These are phyloP conservation scores for Lichtheimia corymbifera DNA, from an alignment of 371 early-diverging fungal species.

Conservation along the genomic window DNA sequence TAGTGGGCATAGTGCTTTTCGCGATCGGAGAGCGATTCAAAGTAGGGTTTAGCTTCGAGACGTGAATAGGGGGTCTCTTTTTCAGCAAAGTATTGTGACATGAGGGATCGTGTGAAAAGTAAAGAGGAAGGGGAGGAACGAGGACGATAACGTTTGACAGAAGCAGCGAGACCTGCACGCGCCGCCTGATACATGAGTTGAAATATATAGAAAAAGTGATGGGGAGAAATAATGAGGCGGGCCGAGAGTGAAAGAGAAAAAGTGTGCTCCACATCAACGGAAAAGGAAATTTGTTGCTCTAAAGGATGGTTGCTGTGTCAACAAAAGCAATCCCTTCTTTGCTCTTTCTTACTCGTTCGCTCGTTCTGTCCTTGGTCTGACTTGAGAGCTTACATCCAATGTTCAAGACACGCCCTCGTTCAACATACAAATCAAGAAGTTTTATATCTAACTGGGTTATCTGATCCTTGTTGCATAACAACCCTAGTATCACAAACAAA, in stretches of 20 bases:
- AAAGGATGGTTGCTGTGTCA: too few relatives aligned
- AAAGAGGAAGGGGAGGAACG: neutral
- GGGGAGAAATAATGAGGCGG: too few relatives aligned
- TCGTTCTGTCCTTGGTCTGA: too few relatives aligned
- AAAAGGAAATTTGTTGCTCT: constrained; percentile 4
- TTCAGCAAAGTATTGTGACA: constrained; percentile 49
- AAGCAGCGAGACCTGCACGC: neutral
- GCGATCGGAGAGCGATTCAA: constrained; percentile 45
- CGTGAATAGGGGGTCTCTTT: constrained; percentile 45
- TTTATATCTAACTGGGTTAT: too few relatives aligned
- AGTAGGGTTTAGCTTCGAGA: constrained; percentile 56
- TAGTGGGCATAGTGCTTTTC: constrained; percentile 66
- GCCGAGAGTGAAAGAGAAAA: neutral
- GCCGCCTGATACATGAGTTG: constrained; percentile 1
- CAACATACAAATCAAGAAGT: too few relatives aligned
- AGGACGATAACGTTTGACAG: neutral
- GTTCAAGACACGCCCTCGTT: too few relatives aligned
- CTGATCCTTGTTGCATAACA: too few relatives aligned
- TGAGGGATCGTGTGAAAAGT: neutral
- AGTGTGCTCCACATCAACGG: neutral
- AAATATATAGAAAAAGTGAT: neutral
- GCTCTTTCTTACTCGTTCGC: too few relatives aligned
- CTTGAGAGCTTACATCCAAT: too few relatives aligned
- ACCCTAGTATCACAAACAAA: too few relatives aligned
- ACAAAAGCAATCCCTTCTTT: too few relatives aligned